phyloP scores from a whole-genome alignment of 2,329 filamentous ascomycete species.

The Botrytis byssoidea region DNA sequence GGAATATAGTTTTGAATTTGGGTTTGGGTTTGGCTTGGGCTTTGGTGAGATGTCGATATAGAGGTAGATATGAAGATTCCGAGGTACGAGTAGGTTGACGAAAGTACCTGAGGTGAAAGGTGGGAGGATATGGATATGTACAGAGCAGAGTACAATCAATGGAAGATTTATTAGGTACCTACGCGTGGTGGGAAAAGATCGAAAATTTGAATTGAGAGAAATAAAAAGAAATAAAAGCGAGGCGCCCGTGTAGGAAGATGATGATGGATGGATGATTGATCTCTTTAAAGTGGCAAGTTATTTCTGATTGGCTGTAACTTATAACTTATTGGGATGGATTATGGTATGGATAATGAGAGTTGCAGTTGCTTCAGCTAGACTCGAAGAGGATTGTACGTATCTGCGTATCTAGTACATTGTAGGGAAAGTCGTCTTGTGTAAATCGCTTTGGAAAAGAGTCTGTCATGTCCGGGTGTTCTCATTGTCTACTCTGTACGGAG shows the following conservation, averaged over 20 bases:
- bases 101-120: background rate
- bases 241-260: background rate
- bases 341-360: background rate
- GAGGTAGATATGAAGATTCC: background rate
- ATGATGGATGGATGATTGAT: background rate
- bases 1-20: background rate
- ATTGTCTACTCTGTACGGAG: background rate
- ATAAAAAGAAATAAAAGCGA: background rate
- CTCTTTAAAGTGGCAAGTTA: conserved; percentile 2
- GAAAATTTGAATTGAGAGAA: background rate
- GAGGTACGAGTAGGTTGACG: background rate
- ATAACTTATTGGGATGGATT: background rate
- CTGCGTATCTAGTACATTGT: background rate
- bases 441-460: background rate
- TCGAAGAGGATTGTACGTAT: conserved; percentile 5
- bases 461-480: background rate
- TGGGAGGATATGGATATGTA: background rate
- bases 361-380: background rate
- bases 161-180: too few relatives aligned
- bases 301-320: background rate
- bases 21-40: background rate
- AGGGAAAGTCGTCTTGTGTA: background rate
- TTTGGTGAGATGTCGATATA: background rate
- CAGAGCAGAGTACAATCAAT: too few relatives aligned
- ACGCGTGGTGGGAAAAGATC: too few relatives aligned